These are phyloP conservation scores for Isabelozyma gotoi DNA, from an alignment of 805 yeast genomes.

Conservation along the genomic window DNA sequence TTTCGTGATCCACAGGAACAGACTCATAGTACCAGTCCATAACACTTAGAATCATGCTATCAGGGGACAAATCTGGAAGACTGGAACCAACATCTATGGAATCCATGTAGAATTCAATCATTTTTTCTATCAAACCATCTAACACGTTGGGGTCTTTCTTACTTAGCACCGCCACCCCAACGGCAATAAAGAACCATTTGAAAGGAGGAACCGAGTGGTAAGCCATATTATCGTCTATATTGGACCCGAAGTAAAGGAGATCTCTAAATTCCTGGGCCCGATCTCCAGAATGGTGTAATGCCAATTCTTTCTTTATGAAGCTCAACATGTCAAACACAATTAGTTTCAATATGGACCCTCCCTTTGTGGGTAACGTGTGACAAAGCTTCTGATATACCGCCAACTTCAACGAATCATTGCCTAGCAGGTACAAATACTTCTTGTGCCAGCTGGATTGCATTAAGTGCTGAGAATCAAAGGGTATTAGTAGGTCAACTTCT, in stretches of 20 bases:
- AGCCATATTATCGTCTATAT: conserved; percentile 5
- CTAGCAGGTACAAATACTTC: conserved; percentile 32
- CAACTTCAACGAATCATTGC: conserved; percentile 32
- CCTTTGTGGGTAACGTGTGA: conserved; percentile 22
- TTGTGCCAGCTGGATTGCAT: conserved; percentile 19
- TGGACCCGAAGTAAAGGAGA: conserved; percentile 17
- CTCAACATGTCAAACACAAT: conserved; percentile 32
- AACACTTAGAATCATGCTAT: neutral
- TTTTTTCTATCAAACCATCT: conserved; percentile 25
- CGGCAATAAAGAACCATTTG: conserved; percentile 23
- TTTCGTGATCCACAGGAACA: conserved; percentile 20
- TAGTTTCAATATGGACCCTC: conserved; percentile 33
- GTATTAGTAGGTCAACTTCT: neutral
- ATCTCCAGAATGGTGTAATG: conserved; percentile 8
- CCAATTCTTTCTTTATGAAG: conserved; percentile 29
- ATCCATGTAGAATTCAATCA: conserved; percentile 30
- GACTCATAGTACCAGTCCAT: conserved; percentile 19
- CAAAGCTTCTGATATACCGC: conserved; percentile 32
- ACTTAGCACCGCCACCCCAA: conserved; percentile 26
- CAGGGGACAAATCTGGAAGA: conserved; percentile 5
- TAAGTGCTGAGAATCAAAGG: neutral
- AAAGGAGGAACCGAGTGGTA: conserved; percentile 8
- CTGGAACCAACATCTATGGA: no score
- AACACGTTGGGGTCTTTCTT: conserved; percentile 13
- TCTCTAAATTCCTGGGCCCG: conserved; percentile 19